Conservation (phyloP, 2,329 filamentous ascomycete genomes). For the Myriosclerotinia duriaeana region DNA sequence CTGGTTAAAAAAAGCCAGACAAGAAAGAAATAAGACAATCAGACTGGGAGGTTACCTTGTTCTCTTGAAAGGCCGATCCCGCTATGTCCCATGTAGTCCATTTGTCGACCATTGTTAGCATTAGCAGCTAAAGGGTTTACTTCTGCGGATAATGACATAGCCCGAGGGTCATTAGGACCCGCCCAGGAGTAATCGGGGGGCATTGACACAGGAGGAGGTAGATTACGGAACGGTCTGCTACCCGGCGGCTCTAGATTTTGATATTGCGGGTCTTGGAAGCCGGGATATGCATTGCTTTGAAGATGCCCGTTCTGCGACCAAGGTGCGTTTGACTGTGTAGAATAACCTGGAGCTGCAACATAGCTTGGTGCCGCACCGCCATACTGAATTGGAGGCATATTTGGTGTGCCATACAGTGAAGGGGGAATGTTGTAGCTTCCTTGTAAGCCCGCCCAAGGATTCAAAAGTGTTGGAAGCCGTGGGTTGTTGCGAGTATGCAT, state of each 20-base stretch:
- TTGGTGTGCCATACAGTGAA: not conserved
- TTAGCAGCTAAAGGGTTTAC: not conserved
- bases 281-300: not conserved
- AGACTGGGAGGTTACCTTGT: slow-evolving; percentile 2
- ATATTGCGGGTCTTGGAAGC: slow-evolving; percentile 4
- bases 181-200: slow-evolving; percentile 4
- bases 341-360: not conserved
- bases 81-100: not conserved
- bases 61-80: not conserved
- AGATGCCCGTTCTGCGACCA: not conserved
- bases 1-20: not conserved
- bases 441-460: not conserved
- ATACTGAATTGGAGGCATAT: not conserved
- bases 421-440: not conserved
- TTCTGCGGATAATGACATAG: not conserved
- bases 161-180: not conserved
- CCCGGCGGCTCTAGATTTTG: not conserved
- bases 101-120: not conserved
- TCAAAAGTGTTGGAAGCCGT: not conserved
- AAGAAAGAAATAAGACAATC: not conserved
- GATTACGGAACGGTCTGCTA: not conserved
- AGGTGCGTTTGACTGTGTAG: not conserved
- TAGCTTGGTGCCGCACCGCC: not conserved
- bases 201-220: slow-evolving; percentile 6
- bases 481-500: not conserved